Conservation (phyloP, 805 yeast species). For the Saccharomycopsis sp. region DNA sequence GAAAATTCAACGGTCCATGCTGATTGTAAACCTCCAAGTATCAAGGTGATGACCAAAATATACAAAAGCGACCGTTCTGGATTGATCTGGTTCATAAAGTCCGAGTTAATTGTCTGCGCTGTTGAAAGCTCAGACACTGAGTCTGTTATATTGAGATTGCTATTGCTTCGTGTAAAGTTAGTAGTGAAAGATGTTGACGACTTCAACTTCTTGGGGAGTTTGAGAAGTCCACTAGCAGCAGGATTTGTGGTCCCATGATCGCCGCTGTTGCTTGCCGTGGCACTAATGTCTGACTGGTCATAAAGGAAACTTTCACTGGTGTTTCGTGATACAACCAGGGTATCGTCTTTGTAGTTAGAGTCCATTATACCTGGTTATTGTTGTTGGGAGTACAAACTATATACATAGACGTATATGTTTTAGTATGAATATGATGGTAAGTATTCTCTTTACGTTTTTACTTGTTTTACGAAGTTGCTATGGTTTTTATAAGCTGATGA, state of each 20-base stretch:
- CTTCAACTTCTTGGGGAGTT: not conserved
- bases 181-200: not conserved
- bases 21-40: slow-evolving; percentile 53
- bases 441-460: not conserved
- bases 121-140: not conserved
- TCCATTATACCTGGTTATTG: not conserved
- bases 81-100: slow-evolving; percentile 26
- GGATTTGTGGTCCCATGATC: not conserved
- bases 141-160: not conserved
- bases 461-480: not conserved
- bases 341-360: not conserved
- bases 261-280: not conserved
- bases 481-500: too few relatives aligned
- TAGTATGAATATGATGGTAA: too few relatives aligned
- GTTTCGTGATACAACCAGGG: not conserved
- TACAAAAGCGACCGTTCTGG: slow-evolving; percentile 40
- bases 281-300: not conserved
- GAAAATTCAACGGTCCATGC: slow-evolving; percentile 65
- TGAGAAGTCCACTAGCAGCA: not conserved
- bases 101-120: not conserved
- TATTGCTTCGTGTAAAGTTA: not conserved
- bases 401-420: too few relatives aligned
- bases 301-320: not conserved
- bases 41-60: slow-evolving; percentile 39
- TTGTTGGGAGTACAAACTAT: not conserved